Conservation (phyloP, 2,329 filamentous ascomycete genomes). For the Phoma sp. region DNA sequence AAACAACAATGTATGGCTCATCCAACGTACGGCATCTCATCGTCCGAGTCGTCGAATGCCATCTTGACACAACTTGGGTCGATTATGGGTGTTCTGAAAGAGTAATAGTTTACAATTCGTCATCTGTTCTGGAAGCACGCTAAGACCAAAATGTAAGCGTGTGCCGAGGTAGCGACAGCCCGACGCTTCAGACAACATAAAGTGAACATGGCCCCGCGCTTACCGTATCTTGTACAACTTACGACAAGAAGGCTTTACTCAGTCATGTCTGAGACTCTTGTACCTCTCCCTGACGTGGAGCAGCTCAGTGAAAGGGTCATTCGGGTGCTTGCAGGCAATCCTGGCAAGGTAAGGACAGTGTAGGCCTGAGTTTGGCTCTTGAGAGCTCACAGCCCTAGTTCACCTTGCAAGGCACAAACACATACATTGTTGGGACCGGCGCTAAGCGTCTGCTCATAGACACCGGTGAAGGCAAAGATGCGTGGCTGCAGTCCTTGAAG, state of each 20-base stretch:
- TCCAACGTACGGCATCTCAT: constrained; percentile 45
- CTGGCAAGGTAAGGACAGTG: constrained; percentile 69
- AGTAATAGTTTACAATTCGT: constrained; percentile 24
- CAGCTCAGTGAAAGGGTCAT: constrained; percentile 79
- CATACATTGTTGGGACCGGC: constrained; percentile 86
- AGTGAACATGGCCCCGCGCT: constrained; percentile 31
- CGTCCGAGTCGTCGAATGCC: constrained; percentile 37
- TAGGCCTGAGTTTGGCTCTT: not conserved
- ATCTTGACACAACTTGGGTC: constrained; percentile 21
- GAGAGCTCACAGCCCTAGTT: constrained; percentile 53
- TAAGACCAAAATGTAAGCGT: constrained; percentile 7
- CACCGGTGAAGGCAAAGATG: constrained; percentile 79
- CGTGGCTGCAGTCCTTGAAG: constrained; percentile 73
- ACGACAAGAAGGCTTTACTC: constrained; percentile 31
- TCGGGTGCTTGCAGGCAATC: constrained; percentile 88
- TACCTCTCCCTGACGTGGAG: constrained; percentile 73
- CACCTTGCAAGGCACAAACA: constrained; percentile 84
- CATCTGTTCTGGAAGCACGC: constrained; percentile 14
- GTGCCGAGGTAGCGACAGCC: constrained; percentile 28
- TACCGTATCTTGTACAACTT: constrained; percentile 29
- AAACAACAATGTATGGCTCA: not conserved
- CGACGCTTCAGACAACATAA: constrained; percentile 7
- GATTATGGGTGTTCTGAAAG: constrained; percentile 24
- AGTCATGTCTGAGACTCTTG: constrained; percentile 67
- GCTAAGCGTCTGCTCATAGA: constrained; percentile 79